A percentile compares a stretch with the other conserved stretches of the same genome.
phyloP scores from a whole-genome alignment of 129 eudicot species.

The Mikania micrantha region DNA sequence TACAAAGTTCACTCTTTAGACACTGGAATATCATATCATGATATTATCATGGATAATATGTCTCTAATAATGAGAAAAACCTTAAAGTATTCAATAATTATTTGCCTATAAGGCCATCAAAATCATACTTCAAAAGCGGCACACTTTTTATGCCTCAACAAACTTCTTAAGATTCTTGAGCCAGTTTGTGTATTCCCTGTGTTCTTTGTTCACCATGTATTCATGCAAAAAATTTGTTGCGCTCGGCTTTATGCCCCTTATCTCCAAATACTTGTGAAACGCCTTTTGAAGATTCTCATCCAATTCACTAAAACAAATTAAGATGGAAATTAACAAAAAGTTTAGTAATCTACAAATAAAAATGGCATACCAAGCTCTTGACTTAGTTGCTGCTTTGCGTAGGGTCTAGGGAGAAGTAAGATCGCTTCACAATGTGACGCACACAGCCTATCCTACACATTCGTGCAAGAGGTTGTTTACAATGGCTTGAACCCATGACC shows the following conservation, averaged over 20 bases:
- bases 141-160: slow-evolving; percentile 43
- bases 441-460: no score
- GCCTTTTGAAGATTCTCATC: slow-evolving; percentile 91
- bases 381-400: no score
- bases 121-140: background rate
- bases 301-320: slow-evolving; percentile 48
- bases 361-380: no score
- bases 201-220: slow-evolving; percentile 81
- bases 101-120: background rate
- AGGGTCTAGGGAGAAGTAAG: no score
- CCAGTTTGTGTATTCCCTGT: slow-evolving; percentile 69
- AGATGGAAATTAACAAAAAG: no score
- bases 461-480: no score
- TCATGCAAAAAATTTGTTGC: slow-evolving; percentile 66
- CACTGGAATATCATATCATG: background rate
- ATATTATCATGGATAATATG: slow-evolving; percentile 6
- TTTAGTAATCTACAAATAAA: no score
- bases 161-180: slow-evolving; percentile 75
- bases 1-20: slow-evolving; percentile 7
- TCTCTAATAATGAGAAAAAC: slow-evolving; percentile 15
- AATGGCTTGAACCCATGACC: no score
- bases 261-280: slow-evolving; percentile 83
- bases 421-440: no score
- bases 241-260: slow-evolving; percentile 80
- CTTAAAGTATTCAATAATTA: slow-evolving; percentile 8